Percentiles rank a stretch among this genome's conserved stretches.
Conservation (phyloP, 1,284 basidiomycete genomes). For the Sporisorium exsertum region DNA sequence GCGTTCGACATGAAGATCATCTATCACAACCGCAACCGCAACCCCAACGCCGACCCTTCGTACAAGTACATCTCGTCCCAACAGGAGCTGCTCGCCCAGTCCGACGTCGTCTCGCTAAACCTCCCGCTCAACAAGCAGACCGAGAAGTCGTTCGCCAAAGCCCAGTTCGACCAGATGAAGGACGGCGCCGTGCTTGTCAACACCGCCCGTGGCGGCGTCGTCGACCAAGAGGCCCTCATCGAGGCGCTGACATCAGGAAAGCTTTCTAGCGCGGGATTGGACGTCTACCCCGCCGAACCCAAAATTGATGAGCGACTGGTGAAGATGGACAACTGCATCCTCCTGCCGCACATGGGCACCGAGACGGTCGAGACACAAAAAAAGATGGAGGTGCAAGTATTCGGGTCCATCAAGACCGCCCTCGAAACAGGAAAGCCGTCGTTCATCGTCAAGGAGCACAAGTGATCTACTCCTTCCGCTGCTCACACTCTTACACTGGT, state of each 20-base stretch:
- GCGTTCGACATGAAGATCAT: slow-evolving; percentile 64
- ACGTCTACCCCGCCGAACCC: slow-evolving; percentile 76
- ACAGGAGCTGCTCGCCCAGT: slow-evolving; percentile 68
- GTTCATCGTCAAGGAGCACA: slow-evolving; percentile 55
- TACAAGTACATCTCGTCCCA: slow-evolving; percentile 62
- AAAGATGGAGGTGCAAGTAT: slow-evolving; percentile 55
- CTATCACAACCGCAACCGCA: slow-evolving; percentile 63
- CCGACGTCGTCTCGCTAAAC: slow-evolving; percentile 73
- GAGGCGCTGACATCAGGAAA: slow-evolving; percentile 47
- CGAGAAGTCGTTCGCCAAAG: slow-evolving; percentile 67
- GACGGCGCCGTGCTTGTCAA: slow-evolving; percentile 71
- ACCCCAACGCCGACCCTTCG: slow-evolving; percentile 39
- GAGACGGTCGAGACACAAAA: slow-evolving; percentile 55
- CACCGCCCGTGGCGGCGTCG: slow-evolving; percentile 71
- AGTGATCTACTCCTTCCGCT: slow-evolving; percentile 10
- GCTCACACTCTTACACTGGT: not conserved
- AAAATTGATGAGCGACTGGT: slow-evolving; percentile 44
- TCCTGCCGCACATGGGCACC: slow-evolving; percentile 53
- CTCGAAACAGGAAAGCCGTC: slow-evolving; percentile 46
- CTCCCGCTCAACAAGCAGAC: slow-evolving; percentile 71
- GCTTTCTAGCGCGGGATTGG: slow-evolving; percentile 80
- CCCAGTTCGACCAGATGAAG: slow-evolving; percentile 70
- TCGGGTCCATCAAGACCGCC: slow-evolving; percentile 47
- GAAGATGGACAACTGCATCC: slow-evolving; percentile 45
- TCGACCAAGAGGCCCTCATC: slow-evolving; percentile 70